Evolutionary conservation across 768 basidiomycete species (phyloP), one percentile per base, ranked within the genome.

Genomic region (Trametes gibbosa): DNA sequence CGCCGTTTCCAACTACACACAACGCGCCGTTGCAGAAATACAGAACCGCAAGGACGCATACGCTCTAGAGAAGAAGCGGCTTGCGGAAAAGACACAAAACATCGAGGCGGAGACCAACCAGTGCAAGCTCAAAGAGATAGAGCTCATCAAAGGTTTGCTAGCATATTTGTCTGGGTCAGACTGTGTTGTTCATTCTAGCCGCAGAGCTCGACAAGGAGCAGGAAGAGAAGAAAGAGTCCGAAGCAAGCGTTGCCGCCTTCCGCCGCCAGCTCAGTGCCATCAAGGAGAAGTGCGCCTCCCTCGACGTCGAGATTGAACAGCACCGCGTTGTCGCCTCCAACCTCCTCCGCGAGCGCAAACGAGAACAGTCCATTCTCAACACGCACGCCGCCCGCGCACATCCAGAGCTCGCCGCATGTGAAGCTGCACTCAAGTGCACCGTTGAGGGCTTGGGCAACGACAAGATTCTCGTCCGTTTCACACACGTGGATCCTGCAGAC

Each of bases 391-490:
- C 80, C 9, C 75, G 74, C 32, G 70, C 82, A 13, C 70, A 75
- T 2, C 82, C 83, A 1, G 87, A 91, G 63, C 73, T 90, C 24
- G 71, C 74, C 2, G 78, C 73, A 14, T 81, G 81, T 63, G 85
- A 90, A 74, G 76, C 76, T 7, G 73, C 76, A 34, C 73, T 91
- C 32, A 79, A 80, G 16, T 89, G 85, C 69, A 72, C 78, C 16
- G 80, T 95, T n/a, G 91, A 95, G 70, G 92, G 92, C 39, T 81
- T 95, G 41, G 84, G 85, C 65, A 77, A 76, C 35, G 87, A 90
- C 69, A 80, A 84, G 47, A 78, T 95, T 19, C 79, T 94, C 46
- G 75, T 95, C 54, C 84, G 86, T 5, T 94, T 94, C 70, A 79
- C 80, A 10, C 74, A 82, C 56, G 68, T 94, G 37, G 88, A 92